phyloP scores from a whole-genome alignment of 2,329 filamentous ascomycete genomes.

The Penicillium sp. region DNA sequence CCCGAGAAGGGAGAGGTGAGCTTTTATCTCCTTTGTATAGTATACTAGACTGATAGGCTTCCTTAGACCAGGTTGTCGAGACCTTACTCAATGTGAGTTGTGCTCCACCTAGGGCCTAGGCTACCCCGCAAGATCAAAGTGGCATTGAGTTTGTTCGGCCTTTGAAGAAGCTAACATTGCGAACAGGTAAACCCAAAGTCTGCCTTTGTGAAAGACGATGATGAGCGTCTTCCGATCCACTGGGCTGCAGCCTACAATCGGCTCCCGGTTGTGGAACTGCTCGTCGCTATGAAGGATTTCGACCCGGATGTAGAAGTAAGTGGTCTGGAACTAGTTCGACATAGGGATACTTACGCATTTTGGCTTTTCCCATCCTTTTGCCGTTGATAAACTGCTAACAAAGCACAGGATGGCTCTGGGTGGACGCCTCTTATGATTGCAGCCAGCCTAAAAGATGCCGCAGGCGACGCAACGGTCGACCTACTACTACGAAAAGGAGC shows the following conservation, averaged over 20 bases:
- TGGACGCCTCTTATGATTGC: conserved; percentile 55
- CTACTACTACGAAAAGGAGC: conserved; percentile 49
- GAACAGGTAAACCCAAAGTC: conserved; percentile 77
- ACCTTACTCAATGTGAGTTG: conserved; percentile 65
- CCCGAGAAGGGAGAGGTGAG: conserved; percentile 78
- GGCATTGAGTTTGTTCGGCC: background rate
- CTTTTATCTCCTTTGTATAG: conserved; percentile 3
- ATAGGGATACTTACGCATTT: background rate
- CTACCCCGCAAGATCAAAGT: conserved; percentile 29
- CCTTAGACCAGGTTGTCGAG: conserved; percentile 66
- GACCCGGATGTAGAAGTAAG: conserved; percentile 76
- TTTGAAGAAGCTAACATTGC: conserved; percentile 3
- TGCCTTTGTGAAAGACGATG: conserved; percentile 71
- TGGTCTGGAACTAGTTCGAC: background rate
- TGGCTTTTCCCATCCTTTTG: background rate
- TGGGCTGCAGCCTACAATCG: conserved; percentile 89
- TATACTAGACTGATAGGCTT: conserved; percentile 23
- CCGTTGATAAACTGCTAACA: background rate
- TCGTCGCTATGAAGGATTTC: conserved; percentile 70
- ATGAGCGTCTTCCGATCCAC: conserved; percentile 86
- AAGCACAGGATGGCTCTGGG: conserved; percentile 45
- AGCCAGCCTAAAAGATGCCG: conserved; percentile 46
- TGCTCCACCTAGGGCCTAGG: conserved; percentile 7
- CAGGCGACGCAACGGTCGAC: conserved; percentile 47
- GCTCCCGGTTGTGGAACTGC: conserved; percentile 68